phyloP scores from a whole-genome alignment of 371 early-diverging fungal genomes.

The Actinomortierella ambigua region DNA sequence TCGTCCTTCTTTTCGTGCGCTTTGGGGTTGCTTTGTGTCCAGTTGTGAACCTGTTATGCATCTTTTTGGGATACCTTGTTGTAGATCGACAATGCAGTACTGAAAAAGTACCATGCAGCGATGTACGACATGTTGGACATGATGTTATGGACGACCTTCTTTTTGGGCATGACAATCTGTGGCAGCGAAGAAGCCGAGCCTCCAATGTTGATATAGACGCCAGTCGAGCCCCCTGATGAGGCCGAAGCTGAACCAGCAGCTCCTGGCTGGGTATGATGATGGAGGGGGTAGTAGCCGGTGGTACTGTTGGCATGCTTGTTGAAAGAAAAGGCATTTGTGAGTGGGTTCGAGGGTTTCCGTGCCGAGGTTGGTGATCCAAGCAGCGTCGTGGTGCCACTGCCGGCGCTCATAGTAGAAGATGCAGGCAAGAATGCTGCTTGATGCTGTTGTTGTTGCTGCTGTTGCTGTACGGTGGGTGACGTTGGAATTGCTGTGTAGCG shows the following conservation, averaged over 20 bases:
- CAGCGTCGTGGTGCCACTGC: conserved; percentile 3
- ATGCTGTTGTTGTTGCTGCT: not conserved
- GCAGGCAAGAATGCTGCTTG: not conserved
- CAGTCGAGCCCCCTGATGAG: not conserved
- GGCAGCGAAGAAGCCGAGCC: conserved; percentile 26
- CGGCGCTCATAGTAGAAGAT: not conserved
- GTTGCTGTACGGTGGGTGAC: not conserved
- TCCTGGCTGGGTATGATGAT: conserved; percentile 8
- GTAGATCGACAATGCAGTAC: conserved; percentile 78
- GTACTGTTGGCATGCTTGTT: not conserved
- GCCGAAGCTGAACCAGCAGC: too few relatives aligned
- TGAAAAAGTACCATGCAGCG: conserved; percentile 64
- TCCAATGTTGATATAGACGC: conserved; percentile 39
- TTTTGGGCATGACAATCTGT: conserved; percentile 42
- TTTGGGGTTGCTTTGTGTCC: conserved; percentile 3
- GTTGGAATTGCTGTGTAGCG: too few relatives aligned
- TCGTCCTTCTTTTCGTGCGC: not conserved
- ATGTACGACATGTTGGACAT: conserved; percentile 52
- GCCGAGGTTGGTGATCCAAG: conserved; percentile 4
- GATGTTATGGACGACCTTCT: conserved; percentile 28
- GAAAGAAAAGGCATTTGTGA: not conserved
- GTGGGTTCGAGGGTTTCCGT: not conserved
- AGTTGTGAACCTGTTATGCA: not conserved
- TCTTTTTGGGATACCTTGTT: conserved; percentile 69
- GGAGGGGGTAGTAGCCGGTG: not conserved